Conservation (phyloP, 73 alveolate species). For the Halteria grandinella region DNA sequence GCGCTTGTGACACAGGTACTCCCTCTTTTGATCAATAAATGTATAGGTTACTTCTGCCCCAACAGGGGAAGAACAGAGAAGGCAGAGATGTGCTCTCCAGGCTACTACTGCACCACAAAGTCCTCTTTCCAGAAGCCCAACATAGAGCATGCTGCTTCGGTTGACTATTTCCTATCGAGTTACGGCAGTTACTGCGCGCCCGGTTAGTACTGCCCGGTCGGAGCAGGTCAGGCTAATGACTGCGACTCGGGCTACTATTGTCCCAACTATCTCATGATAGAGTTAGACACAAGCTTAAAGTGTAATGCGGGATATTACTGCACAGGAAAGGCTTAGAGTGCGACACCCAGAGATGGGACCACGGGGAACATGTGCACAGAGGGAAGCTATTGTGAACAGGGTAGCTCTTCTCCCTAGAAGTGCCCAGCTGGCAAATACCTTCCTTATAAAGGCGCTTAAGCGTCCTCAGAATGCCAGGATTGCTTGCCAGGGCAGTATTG, state of each 20-base stretch:
- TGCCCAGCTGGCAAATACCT: slow-evolving; percentile 67
- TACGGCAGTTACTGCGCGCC: slow-evolving; percentile 25
- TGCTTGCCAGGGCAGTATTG: slow-evolving; percentile 68
- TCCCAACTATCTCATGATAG: slow-evolving; percentile 60
- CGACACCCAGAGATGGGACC: slow-evolving; percentile 73
- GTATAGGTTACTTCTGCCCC: slow-evolving; percentile 75
- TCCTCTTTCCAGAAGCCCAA: slow-evolving; percentile 23
- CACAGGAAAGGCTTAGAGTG: slow-evolving; percentile 47
- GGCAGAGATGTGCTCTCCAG: slow-evolving; percentile 52
- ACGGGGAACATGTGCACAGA: slow-evolving; percentile 62
- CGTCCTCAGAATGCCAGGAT: slow-evolving; percentile 39
- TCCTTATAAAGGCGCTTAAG: slow-evolving; percentile 46
- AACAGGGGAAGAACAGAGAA: slow-evolving; percentile 25
- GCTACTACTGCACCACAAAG: slow-evolving; percentile 60
- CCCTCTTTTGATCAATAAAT: background rate
- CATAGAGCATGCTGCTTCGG: background rate
- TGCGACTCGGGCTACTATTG: slow-evolving; percentile 46
- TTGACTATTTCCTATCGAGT: background rate
- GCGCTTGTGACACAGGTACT: slow-evolving; percentile 72
- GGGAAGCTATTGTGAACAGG: slow-evolving; percentile 71
- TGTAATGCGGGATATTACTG: slow-evolving; percentile 76
- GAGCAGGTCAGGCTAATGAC: slow-evolving; percentile 44
- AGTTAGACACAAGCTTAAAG: background rate
- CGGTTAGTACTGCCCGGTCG: slow-evolving; percentile 68
- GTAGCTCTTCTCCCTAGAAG: slow-evolving; percentile 36